Conservation (phyloP, 23 red algal species). For the Chondrus crispus region DNA sequence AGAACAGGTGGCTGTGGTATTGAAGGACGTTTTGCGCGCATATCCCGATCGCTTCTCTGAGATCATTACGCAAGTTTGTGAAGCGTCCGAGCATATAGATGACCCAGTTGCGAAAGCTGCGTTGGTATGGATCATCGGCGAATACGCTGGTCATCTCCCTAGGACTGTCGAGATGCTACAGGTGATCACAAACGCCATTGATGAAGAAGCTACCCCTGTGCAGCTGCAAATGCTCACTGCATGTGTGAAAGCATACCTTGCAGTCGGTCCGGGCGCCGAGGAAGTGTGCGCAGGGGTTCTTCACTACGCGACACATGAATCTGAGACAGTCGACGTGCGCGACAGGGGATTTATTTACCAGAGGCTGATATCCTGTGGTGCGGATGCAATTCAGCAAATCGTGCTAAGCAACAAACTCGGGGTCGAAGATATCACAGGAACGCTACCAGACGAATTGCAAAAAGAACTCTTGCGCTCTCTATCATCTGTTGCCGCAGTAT, state of each 20-base stretch:
- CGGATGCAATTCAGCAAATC: slow-evolving; percentile 29
- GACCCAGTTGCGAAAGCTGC: slow-evolving; percentile 75
- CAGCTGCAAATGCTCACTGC: slow-evolving; percentile 82
- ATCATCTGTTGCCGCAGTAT: slow-evolving; percentile 67
- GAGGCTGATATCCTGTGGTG: slow-evolving; percentile 40
- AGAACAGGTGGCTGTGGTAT: slow-evolving; percentile 53
- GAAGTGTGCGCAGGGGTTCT: not conserved
- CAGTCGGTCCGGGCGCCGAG: slow-evolving; percentile 32
- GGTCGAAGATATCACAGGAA: not conserved
- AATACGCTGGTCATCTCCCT: slow-evolving; percentile 56
- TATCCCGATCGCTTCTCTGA: slow-evolving; percentile 62
- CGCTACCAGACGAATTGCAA: slow-evolving; percentile 11
- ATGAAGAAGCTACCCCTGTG: slow-evolving; percentile 65
- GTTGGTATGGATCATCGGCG: slow-evolving; percentile 91
- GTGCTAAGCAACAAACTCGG: slow-evolving; percentile 69
- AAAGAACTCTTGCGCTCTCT: slow-evolving; percentile 61
- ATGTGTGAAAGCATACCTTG: slow-evolving; percentile 54
- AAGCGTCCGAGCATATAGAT: slow-evolving; percentile 37
- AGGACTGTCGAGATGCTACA: slow-evolving; percentile 40
- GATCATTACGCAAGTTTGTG: slow-evolving; percentile 41
- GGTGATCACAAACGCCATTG: slow-evolving; percentile 48
- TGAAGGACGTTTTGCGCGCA: slow-evolving; percentile 59
- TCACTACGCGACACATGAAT: slow-evolving; percentile 28
- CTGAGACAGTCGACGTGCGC: slow-evolving; percentile 76
- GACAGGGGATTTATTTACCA: slow-evolving; percentile 77